A percentile compares a stretch with the other conserved stretches of the same genome.
Conservation (phyloP, 176 grass and related monocot genomes). For the Thinopyrum elongatum region DNA sequence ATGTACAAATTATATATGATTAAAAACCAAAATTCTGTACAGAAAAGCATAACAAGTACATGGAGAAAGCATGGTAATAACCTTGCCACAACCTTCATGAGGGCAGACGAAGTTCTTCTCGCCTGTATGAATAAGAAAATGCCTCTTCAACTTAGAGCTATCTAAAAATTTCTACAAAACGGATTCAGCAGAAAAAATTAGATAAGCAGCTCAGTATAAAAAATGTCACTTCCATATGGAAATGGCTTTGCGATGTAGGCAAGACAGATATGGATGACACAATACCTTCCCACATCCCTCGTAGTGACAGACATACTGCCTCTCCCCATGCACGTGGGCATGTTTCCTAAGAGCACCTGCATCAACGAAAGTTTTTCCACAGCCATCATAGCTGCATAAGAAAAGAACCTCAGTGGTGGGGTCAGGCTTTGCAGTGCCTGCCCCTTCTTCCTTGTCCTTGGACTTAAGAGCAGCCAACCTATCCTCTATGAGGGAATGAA, state of each 20-base stretch:
- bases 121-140: slow-evolving; percentile 94
- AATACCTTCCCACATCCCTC: slow-evolving; percentile 85
- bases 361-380: slow-evolving; percentile 81
- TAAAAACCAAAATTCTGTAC: not conserved
- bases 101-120: slow-evolving; percentile 81
- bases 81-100: slow-evolving; percentile 95
- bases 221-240: not conserved
- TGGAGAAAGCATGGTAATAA: slow-evolving; percentile 34
- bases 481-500: slow-evolving; percentile 56
- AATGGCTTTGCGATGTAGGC: not conserved
- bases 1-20: not conserved
- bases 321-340: slow-evolving; percentile 81
- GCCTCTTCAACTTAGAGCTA: slow-evolving; percentile 96
- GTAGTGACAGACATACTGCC: slow-evolving; percentile 76
- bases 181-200: slow-evolving; percentile 21
- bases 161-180: slow-evolving; percentile 92
- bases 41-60: slow-evolving; percentile 14
- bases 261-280: slow-evolving; percentile 14
- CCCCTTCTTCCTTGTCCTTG: slow-evolving; percentile 53
- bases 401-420: slow-evolving; percentile 83
- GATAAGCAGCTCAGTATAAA: slow-evolving; percentile 11
- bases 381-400: slow-evolving; percentile 89
- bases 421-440: slow-evolving; percentile 50
- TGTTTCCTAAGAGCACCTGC: slow-evolving; percentile 78
- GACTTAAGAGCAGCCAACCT: slow-evolving; percentile 66